Base-by-base conservation (phyloP, 176 grass and related monocot genomes). In the Cenchrus americanus region DNA sequence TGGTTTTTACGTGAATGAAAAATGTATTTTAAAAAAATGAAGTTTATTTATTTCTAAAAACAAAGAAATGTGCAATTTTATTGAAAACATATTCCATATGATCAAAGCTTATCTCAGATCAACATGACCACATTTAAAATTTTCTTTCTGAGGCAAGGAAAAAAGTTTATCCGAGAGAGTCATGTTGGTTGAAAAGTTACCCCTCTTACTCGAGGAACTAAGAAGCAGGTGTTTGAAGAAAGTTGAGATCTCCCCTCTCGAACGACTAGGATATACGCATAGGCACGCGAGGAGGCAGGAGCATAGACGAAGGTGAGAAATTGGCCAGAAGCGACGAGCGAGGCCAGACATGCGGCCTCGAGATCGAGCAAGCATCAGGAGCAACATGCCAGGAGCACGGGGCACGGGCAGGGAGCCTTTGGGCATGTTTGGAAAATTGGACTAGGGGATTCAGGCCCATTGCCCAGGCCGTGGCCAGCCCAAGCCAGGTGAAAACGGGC, bases 321-420 rank as follows among this genome's bases (percentile, higher is more conserved):
- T n/a, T 3, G 10, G 61, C 44, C 44, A 30, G 26, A 7, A 5
- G 12, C 47, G 63, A 67, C 78, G 62, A 66, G 46, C 78, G 78
- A 67, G 62, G 48, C 18, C 44, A 40, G 27, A 47, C 70, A 4
- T 52, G 81, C 43, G 70, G 58, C 69, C 81, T 83, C 55, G 23
- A 60, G 19, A 30, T 30, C 27, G 27, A 47, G 21, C 22, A 60
- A 4, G 22, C 10, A 26, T 37, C 34, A 37, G 34, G 34, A 37
- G 34, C 34, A 37, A 3, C 27, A 30, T 30, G 27, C 27, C 34
- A 37, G 34, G 34, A 37, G 34, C 34, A 37, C 3, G 2, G 34
- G 34, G 34, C 34, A 2, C 27, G 27, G 27, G 27, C 72, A 75
- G 19, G 50, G 49, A 69, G 79, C 79, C 79, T 71, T 15, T 49